Evolutionary conservation across 495 filamentous ascomycete genomes (phyloP).

Genomic region (Pyrenopolyporus hunteri): DNA sequence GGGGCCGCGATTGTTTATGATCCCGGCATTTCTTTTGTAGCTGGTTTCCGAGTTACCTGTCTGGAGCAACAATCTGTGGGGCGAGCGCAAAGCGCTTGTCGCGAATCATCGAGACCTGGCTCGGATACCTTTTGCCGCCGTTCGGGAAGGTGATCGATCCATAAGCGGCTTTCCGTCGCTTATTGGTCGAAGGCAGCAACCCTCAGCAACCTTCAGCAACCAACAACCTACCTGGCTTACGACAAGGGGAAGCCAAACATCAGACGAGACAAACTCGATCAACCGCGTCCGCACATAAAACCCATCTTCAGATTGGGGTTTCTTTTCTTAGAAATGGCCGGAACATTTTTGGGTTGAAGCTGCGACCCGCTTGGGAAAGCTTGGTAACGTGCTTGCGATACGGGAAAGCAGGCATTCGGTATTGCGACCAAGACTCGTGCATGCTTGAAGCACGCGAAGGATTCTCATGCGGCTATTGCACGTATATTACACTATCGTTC

Average conservation of each 20-base stretch:
- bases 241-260: slow-evolving; percentile 18
- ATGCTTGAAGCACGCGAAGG: slow-evolving; percentile 16
- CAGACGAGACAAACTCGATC: slow-evolving; percentile 30
- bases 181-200: slow-evolving; percentile 27
- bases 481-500: not conserved
- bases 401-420: slow-evolving; percentile 16
- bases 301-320: slow-evolving; percentile 21
- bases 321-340: slow-evolving; percentile 39
- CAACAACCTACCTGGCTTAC: slow-evolving; percentile 10
- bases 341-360: slow-evolving; percentile 28
- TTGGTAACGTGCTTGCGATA: too few species aligned
- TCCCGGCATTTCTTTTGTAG: slow-evolving; percentile 17
- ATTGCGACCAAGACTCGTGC: slow-evolving; percentile 17
- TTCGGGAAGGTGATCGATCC: slow-evolving; percentile 33
- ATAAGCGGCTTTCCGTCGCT: slow-evolving; percentile 35
- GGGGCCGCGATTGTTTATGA: not conserved
- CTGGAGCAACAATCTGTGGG: slow-evolving; percentile 24
- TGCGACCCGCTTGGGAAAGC: slow-evolving; percentile 23
- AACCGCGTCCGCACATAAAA: slow-evolving; percentile 29
- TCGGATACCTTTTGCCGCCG: slow-evolving; percentile 39
- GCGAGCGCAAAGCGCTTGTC: slow-evolving; percentile 42
- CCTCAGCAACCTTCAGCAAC: not conserved
- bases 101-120: slow-evolving; percentile 32
- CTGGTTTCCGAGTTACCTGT: slow-evolving; percentile 26
- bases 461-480: slow-evolving; percentile 35